Percentiles rank a stretch among this genome's conserved stretches.
These are phyloP conservation scores for Penicillium taxi DNA, from an alignment of 495 filamentous ascomycete species.

Conservation along the genomic window DNA sequence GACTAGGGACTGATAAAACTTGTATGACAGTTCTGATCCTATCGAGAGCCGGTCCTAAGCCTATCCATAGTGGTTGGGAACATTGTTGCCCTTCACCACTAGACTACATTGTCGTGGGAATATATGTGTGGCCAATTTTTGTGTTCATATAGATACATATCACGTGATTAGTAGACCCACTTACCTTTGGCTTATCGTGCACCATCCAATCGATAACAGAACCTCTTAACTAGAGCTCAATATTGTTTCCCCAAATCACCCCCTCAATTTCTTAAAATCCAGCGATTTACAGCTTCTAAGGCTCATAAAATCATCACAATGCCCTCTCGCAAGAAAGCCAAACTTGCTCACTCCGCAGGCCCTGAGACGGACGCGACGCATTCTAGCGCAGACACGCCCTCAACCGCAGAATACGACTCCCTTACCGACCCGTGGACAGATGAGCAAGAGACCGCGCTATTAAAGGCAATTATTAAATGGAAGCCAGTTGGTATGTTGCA, in stretches of 20 bases:
- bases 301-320: conserved; percentile 37
- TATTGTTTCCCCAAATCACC: not conserved
- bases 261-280: not conserved
- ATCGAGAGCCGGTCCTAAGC: too few species aligned
- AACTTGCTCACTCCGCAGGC: conserved; percentile 25
- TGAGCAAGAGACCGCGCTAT: conserved; percentile 83
- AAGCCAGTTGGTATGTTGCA: conserved; percentile 75
- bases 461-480: conserved; percentile 85
- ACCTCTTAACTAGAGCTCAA: conserved; percentile 3
- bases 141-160: too few species aligned
- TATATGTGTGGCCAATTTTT: too few species aligned
- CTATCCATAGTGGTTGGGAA: too few species aligned
- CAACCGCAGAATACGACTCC: conserved; percentile 32
- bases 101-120: too few species aligned
- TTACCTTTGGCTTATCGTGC: conserved; percentile 25
- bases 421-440: conserved; percentile 82
- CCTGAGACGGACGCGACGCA: conserved; percentile 34
- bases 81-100: too few species aligned
- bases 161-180: too few species aligned
- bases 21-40: too few species aligned
- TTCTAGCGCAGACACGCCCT: conserved; percentile 29
- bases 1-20: too few species aligned
- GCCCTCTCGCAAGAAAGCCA: conserved; percentile 65
- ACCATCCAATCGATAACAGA: conserved; percentile 31
- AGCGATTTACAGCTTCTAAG: not conserved